These are phyloP conservation scores for Phialophora tarda DNA, from an alignment of 2,329 filamentous ascomycete species.

Conservation along the genomic window DNA sequence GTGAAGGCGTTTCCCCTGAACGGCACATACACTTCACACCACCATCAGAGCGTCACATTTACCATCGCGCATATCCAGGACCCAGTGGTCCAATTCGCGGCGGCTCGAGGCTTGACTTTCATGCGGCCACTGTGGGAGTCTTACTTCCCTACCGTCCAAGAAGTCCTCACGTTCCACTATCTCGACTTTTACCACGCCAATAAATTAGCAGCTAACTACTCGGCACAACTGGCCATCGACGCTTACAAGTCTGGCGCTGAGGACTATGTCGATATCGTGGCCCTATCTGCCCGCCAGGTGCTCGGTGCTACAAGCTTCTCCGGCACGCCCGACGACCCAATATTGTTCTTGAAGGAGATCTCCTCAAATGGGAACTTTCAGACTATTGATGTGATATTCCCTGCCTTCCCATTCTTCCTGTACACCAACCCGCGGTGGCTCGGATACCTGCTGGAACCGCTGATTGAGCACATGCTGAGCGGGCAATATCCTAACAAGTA, in stretches of 20 bases:
- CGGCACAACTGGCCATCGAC: slow-evolving; percentile 70
- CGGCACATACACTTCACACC: slow-evolving; percentile 41
- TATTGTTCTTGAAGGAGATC: slow-evolving; percentile 84
- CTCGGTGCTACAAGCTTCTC: slow-evolving; percentile 78
- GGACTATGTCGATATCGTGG: slow-evolving; percentile 77
- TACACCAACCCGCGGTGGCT: slow-evolving; percentile 84
- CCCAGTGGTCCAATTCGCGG: slow-evolving; percentile 78
- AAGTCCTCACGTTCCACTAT: slow-evolving; percentile 77
- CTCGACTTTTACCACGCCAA: slow-evolving; percentile 70
- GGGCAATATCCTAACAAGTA: slow-evolving; percentile 84
- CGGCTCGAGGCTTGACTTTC: slow-evolving; percentile 73
- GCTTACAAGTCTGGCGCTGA: slow-evolving; percentile 74
- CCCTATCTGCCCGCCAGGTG: slow-evolving; percentile 78
- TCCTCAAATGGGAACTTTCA: slow-evolving; percentile 84
- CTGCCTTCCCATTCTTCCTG: slow-evolving; percentile 82
- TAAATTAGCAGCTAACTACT: slow-evolving; percentile 73
- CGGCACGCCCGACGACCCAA: slow-evolving; percentile 70
- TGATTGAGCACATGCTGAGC: slow-evolving; percentile 80
- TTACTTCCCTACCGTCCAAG: slow-evolving; percentile 68
- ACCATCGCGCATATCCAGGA: slow-evolving; percentile 79
- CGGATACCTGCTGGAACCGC: slow-evolving; percentile 76
- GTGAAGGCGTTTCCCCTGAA: slow-evolving; percentile 67
- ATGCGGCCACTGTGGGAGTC: slow-evolving; percentile 83
- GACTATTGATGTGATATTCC: slow-evolving; percentile 87
- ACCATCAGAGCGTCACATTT: slow-evolving; percentile 64